Percentiles rank a stretch among this genome's conserved stretches.
phyloP scores from a whole-genome alignment of 2,329 filamentous ascomycete species.

The Aspergillus ustus region DNA sequence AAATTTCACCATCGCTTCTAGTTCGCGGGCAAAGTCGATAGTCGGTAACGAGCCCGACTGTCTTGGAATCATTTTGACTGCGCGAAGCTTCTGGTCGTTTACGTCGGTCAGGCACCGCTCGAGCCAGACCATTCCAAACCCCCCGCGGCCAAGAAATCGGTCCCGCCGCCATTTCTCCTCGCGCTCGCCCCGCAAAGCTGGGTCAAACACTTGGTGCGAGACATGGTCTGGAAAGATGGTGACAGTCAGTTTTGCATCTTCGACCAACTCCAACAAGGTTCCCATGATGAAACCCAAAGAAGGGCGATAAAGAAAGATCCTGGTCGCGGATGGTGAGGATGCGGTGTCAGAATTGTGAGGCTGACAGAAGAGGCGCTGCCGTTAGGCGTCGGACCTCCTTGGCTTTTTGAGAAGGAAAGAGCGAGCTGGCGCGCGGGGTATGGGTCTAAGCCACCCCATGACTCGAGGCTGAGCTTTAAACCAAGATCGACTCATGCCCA shows the following conservation, averaged over 20 bases:
- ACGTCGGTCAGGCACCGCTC: not conserved
- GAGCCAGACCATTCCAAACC: not conserved
- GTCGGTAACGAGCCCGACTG: too few species aligned
- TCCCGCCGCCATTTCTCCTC: too few species aligned
- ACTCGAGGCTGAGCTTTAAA: too few species aligned
- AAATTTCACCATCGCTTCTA: not conserved
- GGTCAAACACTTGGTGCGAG: not conserved
- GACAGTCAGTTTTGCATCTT: not conserved
- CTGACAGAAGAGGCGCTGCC: too few species aligned
- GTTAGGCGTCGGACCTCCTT: too few species aligned
- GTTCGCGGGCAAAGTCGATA: not conserved
- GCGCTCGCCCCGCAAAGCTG: not conserved
- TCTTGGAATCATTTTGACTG: not conserved
- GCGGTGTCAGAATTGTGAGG: too few species aligned
- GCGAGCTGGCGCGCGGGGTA: too few species aligned
- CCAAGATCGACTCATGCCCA: too few species aligned
- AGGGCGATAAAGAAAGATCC: too few species aligned
- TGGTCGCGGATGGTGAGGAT: too few species aligned
- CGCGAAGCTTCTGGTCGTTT: not conserved
- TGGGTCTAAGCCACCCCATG: too few species aligned
- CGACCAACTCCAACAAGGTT: not conserved
- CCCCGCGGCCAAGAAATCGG: not conserved
- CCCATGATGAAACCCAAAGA: not conserved
- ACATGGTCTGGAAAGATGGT: not conserved
- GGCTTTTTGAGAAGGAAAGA: too few species aligned